These are phyloP conservation scores for Arachnopeziza araneosa DNA, from an alignment of 2,329 filamentous ascomycete species.

Conservation along the genomic window DNA sequence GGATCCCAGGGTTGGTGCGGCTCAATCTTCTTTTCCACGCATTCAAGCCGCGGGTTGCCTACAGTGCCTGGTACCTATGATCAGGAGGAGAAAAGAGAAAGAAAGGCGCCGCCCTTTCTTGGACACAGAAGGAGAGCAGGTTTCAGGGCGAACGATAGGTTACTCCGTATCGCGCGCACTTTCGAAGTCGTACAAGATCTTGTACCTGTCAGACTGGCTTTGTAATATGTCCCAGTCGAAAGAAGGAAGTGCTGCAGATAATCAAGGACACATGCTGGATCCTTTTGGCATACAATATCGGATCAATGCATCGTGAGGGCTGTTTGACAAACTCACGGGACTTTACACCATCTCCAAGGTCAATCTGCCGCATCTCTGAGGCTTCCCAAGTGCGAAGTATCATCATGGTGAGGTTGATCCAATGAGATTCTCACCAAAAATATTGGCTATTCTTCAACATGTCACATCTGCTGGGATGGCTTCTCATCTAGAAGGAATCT, in stretches of 20 bases:
- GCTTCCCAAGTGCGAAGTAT: background rate
- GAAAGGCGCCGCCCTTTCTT: too few relatives aligned
- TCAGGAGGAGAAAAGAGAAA: too few relatives aligned
- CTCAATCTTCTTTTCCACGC: background rate
- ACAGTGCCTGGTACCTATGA: too few relatives aligned
- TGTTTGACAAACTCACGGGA: background rate
- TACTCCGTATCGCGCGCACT: too few relatives aligned
- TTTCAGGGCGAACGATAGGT: too few relatives aligned
- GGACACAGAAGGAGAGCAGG: too few relatives aligned
- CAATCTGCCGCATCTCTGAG: background rate
- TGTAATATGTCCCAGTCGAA: too few relatives aligned
- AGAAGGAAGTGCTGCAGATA: too few relatives aligned
- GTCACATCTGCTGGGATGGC: background rate
- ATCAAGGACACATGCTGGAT: background rate
- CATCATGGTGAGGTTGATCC: background rate
- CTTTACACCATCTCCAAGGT: background rate
- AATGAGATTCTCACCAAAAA: background rate
- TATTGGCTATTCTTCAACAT: background rate
- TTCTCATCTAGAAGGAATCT: background rate
- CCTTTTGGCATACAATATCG: background rate
- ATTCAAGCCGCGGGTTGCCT: too few relatives aligned
- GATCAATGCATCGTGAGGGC: background rate
- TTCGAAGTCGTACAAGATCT: too few relatives aligned
- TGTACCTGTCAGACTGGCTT: too few relatives aligned
- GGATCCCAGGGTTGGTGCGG: background rate